Percentiles rank a stretch among this genome's conserved stretches.
phyloP scores from a whole-genome alignment of 768 basidiomycete genomes.

The Daedaleopsis nitida region DNA sequence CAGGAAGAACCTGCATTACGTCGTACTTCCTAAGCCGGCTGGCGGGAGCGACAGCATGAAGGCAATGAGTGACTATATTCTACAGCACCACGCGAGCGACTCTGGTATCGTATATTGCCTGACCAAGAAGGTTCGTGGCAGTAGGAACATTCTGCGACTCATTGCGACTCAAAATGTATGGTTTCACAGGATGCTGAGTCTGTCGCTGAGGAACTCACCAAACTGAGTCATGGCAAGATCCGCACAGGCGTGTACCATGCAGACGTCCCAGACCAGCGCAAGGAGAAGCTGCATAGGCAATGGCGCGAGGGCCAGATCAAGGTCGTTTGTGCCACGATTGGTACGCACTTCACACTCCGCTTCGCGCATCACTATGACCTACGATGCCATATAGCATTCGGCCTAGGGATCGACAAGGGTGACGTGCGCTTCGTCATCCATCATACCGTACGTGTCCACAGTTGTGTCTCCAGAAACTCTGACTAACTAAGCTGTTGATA shows the following conservation, averaged over 20 bases:
- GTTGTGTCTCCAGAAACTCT: background rate
- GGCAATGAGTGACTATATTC: conserved; percentile 72
- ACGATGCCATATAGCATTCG: conserved; percentile 62
- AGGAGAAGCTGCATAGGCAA: conserved; percentile 69
- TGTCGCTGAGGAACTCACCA: conserved; percentile 63
- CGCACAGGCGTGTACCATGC: conserved; percentile 83
- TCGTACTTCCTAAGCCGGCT: conserved; percentile 71
- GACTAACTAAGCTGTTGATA: conserved; percentile 15
- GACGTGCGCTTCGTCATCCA: conserved; percentile 89
- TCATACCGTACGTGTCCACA: conserved; percentile 65
- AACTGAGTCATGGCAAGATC: conserved; percentile 61
- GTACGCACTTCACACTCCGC: conserved; percentile 36
- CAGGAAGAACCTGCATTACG: conserved; percentile 85
- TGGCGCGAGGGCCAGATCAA: conserved; percentile 83
- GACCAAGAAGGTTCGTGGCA: conserved; percentile 60
- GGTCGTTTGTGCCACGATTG: conserved; percentile 90
- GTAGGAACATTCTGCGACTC: background rate
- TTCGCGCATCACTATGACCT: too few species aligned
- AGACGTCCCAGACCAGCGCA: conserved; percentile 64
- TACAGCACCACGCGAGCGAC: conserved; percentile 63
- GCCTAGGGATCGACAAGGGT: conserved; percentile 89
- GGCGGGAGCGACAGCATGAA: conserved; percentile 51
- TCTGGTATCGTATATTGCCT: conserved; percentile 92
- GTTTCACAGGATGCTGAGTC: conserved; percentile 72
- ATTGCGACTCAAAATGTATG: background rate